A percentile compares a stretch with the other conserved stretches of the same genome.
These are phyloP conservation scores for Alternaria novae-zelandiae DNA, from an alignment of 2,329 filamentous ascomycete genomes.

Conservation along the genomic window DNA sequence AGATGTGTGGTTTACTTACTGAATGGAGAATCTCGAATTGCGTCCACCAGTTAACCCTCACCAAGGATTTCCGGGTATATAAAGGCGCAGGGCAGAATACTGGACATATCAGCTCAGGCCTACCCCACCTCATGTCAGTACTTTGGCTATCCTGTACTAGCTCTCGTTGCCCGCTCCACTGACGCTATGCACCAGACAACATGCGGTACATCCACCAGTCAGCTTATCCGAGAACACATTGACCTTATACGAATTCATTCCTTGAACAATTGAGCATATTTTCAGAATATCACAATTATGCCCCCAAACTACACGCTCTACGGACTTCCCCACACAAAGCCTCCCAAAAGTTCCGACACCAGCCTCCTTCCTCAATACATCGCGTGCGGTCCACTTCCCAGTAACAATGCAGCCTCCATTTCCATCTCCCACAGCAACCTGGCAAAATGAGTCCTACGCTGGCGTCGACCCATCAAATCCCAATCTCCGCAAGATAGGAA, in stretches of 20 bases:
- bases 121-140: not conserved
- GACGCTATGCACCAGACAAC: not conserved
- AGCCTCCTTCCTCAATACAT: not conserved
- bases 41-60: not conserved
- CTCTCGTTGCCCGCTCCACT: not conserved
- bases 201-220: not conserved
- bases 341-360: not conserved
- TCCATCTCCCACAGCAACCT: conserved; percentile 15
- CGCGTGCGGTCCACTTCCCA: not conserved
- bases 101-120: not conserved
- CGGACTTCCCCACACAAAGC: not conserved
- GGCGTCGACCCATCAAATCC: not conserved
- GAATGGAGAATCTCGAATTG: too few species aligned
- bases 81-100: not conserved
- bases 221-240: not conserved
- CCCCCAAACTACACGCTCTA: not conserved
- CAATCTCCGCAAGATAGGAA: conserved; percentile 14
- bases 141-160: not conserved
- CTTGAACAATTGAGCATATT: not conserved
- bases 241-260: not conserved
- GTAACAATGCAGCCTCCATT: not conserved
- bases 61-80: not conserved
- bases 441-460: conserved; percentile 16
- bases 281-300: not conserved
- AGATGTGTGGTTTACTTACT: not conserved